Evolutionary conservation across 305 asterid genomes (phyloP).

Genomic region (Fraxinus paxiana): DNA sequence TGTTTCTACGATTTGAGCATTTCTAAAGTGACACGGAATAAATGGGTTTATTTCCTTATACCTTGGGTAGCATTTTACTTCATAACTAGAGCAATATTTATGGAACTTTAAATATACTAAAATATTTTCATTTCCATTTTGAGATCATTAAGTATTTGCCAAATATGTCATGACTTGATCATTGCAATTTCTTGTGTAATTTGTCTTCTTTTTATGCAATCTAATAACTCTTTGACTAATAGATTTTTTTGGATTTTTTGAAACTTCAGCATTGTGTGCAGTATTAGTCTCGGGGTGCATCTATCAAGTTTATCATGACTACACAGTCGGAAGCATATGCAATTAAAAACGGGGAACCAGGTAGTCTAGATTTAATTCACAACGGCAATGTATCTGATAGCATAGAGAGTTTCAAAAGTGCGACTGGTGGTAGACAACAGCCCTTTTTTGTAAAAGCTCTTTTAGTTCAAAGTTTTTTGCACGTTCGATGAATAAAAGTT

Average conservation of each 20-base stretch:
- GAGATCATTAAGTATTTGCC: neutral
- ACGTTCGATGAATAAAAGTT: constrained; percentile 8
- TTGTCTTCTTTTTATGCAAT: constrained; percentile 10
- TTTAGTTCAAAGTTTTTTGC: neutral
- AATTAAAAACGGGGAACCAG: constrained; percentile 42
- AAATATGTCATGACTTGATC: neutral
- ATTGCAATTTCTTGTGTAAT: constrained; percentile 9
- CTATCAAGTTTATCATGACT: constrained; percentile 48
- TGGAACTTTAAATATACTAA: neutral
- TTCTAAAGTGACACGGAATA: neutral
- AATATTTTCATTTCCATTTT: neutral
- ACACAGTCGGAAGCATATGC: constrained; percentile 38
- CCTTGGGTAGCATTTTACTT: neutral
- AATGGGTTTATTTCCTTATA: neutral
- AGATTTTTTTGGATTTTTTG: constrained; percentile 14
- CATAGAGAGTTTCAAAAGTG: constrained; percentile 39
- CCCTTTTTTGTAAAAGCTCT: neutral
- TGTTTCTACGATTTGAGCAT: neutral
- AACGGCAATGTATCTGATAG: constrained; percentile 43
- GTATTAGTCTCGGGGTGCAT: constrained; percentile 20
- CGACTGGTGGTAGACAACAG: constrained; percentile 38
- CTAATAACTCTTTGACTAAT: constrained; percentile 18
- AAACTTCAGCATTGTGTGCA: constrained; percentile 22
- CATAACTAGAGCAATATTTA: neutral
- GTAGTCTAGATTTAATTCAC: constrained; percentile 38